Evolutionary conservation across 1,139 yeast genomes (phyloP).

Genomic region (Suhomyces terraborum): DNA sequence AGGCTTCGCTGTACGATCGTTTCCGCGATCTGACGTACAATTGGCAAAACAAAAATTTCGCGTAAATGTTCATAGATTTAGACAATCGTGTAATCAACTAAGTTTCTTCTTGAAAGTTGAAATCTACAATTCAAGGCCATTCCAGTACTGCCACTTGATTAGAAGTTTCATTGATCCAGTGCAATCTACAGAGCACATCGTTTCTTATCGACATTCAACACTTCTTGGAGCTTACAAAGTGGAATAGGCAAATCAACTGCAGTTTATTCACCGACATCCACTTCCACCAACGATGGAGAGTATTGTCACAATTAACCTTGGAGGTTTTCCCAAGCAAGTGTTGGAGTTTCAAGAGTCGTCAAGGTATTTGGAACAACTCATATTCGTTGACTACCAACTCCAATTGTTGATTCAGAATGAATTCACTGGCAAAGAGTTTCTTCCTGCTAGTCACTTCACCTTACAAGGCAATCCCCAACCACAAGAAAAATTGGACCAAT

Average conservation of each 20-base stretch:
- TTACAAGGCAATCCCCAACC: slow-evolving; percentile 21
- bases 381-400: slow-evolving; percentile 44
- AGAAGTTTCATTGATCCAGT: too few relatives aligned
- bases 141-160: not conserved
- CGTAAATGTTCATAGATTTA: slow-evolving; percentile 2
- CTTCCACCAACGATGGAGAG: slow-evolving; percentile 5
- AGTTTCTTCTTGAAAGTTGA: not conserved
- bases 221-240: too few relatives aligned
- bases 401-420: slow-evolving; percentile 39
- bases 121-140: not conserved
- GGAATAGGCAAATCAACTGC: too few relatives aligned
- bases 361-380: slow-evolving; percentile 38
- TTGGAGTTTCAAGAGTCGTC: slow-evolving; percentile 38
- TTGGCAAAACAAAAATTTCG: slow-evolving; percentile 2
- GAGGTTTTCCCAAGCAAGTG: slow-evolving; percentile 43
- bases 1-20: not conserved
- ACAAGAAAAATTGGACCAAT: slow-evolving; percentile 30
- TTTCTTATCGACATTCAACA: not conserved
- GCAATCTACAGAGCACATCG: not conserved
- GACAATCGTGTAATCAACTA: slow-evolving; percentile 2
- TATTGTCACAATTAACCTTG: slow-evolving; percentile 29
- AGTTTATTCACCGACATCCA: not conserved
- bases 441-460: slow-evolving; percentile 23
- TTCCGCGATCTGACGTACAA: not conserved
- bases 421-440: slow-evolving; percentile 31